phyloP scores from a whole-genome alignment of 2,329 filamentous ascomycete species.

The Eurotiales sp. region DNA sequence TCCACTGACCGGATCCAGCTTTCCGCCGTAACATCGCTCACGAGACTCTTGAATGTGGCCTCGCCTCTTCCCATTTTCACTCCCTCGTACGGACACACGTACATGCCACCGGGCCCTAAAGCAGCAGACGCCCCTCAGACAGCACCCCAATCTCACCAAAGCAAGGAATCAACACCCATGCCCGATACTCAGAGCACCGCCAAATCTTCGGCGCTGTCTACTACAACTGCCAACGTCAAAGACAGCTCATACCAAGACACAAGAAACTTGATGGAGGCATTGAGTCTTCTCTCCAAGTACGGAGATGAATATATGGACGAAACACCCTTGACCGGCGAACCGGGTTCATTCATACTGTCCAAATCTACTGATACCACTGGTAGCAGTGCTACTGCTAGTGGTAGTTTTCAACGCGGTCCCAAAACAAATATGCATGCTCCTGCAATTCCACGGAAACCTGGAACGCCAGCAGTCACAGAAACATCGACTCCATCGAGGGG shows the following conservation, averaged over 20 bases:
- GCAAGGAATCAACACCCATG: constrained; percentile 48
- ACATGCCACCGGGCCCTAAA: constrained; percentile 49
- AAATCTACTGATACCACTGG: constrained; percentile 31
- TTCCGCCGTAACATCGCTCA: constrained; percentile 53
- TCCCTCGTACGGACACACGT: constrained; percentile 58
- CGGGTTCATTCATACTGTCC: constrained; percentile 58
- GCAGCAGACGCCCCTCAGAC: constrained; percentile 28
- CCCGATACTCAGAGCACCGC: constrained; percentile 32
- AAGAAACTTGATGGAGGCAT: constrained; percentile 45
- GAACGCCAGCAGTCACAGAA: constrained; percentile 30
- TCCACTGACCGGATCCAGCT: constrained; percentile 39
- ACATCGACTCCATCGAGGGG: constrained; percentile 26
- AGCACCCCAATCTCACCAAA: constrained; percentile 28
- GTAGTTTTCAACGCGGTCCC: constrained; percentile 18
- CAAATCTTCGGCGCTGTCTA: constrained; percentile 22
- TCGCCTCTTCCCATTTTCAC: constrained; percentile 55
- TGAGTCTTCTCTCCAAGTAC: constrained; percentile 50
- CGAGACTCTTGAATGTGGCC: constrained; percentile 53
- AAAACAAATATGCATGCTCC: constrained; percentile 15
- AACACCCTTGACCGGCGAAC: constrained; percentile 60
- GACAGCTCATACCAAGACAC: constrained; percentile 30
- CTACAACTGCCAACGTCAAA: constrained; percentile 15
- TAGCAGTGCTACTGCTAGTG: constrained; percentile 9
- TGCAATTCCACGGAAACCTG: constrained; percentile 18
- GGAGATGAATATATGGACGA: constrained; percentile 63